Evolutionary conservation across 75 land plant species (phyloP), one percentile per base, ranked within the genome.

Genomic region (Selaginella moellendorffii): DNA sequence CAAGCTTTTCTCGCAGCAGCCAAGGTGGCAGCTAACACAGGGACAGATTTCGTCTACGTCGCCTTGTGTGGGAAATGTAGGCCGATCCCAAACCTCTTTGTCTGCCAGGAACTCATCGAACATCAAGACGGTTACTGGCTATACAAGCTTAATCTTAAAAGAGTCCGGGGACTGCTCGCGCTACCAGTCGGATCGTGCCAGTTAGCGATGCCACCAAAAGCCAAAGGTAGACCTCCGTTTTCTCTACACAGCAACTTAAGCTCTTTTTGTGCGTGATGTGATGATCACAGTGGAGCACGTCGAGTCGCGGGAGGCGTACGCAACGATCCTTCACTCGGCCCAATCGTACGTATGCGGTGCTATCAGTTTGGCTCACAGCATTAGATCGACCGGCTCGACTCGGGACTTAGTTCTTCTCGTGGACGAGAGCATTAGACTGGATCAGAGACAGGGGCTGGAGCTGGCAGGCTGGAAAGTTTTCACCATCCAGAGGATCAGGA

Each of bases 111-210:
- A 21, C 82, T 85, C 28, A 65, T 77, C n/a, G 60, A 54, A 19
- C 79, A 69, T 25, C 74, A 72, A 52, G 80, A 79, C 20, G 73
- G 79, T 69, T 68, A 30, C 23, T 85, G 95, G 90, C 64, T 88
- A 9, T 88, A 79, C 71, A 69, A 74, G 64, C 82, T 85, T 2
- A 60, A 83, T 26, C 65, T 81, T 24, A 68, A 64, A 42, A 68
- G 0, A 2, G 23, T 88, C 51, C 76, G 69, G 68, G 73, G 77
- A 29, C 77, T 76, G 67, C 66, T 86, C 23, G 63, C 66, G 30
- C 81, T 85, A 53, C 95, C 95, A 28, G 84, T 83, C 54, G 95
- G 95, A 10, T 85, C 90, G 1, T 88, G 95, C 75, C 78, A 88
- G 64, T 86, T 89, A 62, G 26, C 96, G 31, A 75, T 85, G 30